Percentiles rank a stretch among this genome's conserved stretches.
Conservation (phyloP, 345 rosid genomes). For the Hirschfeldia incana region DNA sequence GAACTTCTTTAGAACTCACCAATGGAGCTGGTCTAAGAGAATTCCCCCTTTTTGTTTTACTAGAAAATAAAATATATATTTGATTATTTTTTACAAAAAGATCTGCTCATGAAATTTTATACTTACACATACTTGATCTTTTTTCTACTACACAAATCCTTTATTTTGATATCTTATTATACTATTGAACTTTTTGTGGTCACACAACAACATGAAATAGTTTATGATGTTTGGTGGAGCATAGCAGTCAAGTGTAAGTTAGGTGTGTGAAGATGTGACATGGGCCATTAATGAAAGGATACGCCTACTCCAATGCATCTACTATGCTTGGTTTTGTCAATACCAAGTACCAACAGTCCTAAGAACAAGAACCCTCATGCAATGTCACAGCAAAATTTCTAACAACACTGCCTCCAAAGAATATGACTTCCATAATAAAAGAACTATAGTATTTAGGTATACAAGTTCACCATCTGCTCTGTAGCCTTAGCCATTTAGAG, state of each 20-base stretch:
- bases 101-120: neutral
- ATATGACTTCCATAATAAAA: too few relatives aligned
- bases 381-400: neutral
- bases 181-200: neutral
- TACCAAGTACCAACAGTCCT: conserved; percentile 12
- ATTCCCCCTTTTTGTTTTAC: too few relatives aligned
- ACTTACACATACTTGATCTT: neutral
- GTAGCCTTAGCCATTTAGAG: conserved; percentile 9
- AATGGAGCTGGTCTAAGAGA: too few relatives aligned
- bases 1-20: too few relatives aligned
- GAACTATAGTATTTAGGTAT: neutral
- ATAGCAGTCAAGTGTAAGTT: neutral
- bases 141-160: neutral
- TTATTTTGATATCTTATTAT: neutral
- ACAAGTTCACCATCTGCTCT: neutral
- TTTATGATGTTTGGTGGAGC: conserved; percentile 25
- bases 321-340: neutral
- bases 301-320: conserved; percentile 2
- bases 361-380: neutral
- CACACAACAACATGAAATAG: conserved; percentile 6
- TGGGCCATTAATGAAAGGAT: neutral
- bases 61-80: too few relatives aligned
- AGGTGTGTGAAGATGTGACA: conserved; percentile 33
- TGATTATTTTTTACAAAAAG: neutral
- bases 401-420: too few relatives aligned